Base-by-base conservation (phyloP, 495 filamentous ascomycete genomes). In the Aspergillus campestris region DNA sequence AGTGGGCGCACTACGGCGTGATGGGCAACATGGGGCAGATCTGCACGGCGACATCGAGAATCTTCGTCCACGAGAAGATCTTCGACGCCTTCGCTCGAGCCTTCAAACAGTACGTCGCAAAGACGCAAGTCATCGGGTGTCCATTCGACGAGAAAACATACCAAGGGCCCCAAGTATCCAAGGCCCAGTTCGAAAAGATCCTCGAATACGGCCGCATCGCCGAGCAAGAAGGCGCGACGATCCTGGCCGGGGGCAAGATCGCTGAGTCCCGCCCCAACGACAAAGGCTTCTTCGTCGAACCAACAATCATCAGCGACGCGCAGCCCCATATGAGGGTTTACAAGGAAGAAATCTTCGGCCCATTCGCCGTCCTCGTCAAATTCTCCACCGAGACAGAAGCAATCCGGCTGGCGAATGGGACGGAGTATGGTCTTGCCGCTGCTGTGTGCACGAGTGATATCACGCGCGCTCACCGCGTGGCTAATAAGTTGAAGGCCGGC, bases 231-330 rank as follows among this genome's bases (percentile, higher is more conserved):
- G 77, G 79, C 5, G 81, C 36, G 3, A 33, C 13, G 0, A 31
- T 91, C 39, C 82, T 84, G 6, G 80, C 72, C 7, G 89, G 89
- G 29, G 89, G 89, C 5, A 75, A 83, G 58, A 69, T 24, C 4
- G 18, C 18, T 24, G 18, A 24, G 4, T 1, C 82, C 57, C 56
- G 58, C 3, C 56, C 47, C 48, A 28, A 65, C 59, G 40, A 56
- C 61, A 47, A 59, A 74, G 62, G 67, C 7, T 80, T 67, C 64
- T 83, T 76, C 66, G 69, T 66, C 46, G 59, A 67, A 50, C 79
- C 64, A 39, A 80, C 65, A 9, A 64, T 73, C 48, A 70, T 67
- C 55, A 69, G 57, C 28, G 52, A 70, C 55, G 73, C 72, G 43
- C 58, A 47, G 2, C 28, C 47, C 45, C 70, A 75, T 44, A 74